phyloP scores from a whole-genome alignment of 1,139 yeast species.

The Debaryomyces fabryi region DNA sequence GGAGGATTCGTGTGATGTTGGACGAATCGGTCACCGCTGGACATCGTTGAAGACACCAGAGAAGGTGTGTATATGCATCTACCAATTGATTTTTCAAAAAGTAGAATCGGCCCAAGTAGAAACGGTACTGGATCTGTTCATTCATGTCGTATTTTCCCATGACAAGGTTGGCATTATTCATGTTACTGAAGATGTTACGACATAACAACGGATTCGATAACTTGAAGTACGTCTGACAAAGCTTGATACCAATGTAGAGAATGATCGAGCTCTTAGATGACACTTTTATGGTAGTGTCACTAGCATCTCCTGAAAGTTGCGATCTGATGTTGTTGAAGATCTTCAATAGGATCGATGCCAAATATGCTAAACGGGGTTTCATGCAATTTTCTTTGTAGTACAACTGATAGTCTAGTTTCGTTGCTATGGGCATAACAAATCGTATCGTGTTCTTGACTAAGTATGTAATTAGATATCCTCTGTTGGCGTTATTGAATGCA shows the following conservation, averaged over 20 bases:
- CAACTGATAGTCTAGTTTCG: conserved; percentile 50
- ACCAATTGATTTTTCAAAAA: conserved; percentile 60
- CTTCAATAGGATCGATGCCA: conserved; percentile 61
- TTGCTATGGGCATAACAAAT: conserved; percentile 52
- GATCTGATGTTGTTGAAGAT: conserved; percentile 66
- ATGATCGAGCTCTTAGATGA: conserved; percentile 37
- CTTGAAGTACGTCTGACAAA: conserved; percentile 66
- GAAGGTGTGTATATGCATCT: conserved; percentile 59
- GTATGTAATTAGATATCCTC: conserved; percentile 52
- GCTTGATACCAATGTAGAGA: conserved; percentile 55
- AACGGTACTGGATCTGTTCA: conserved; percentile 68
- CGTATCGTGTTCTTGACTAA: conserved; percentile 46
- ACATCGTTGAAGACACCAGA: conserved; percentile 60
- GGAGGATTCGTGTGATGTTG: conserved; percentile 45
- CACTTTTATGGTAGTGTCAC: conserved; percentile 43
- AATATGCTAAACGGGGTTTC: conserved; percentile 52
- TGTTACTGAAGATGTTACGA: conserved; percentile 74
- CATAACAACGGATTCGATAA: conserved; percentile 69
- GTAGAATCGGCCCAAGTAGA: conserved; percentile 66
- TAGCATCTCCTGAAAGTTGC: conserved; percentile 50
- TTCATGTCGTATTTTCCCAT: conserved; percentile 49
- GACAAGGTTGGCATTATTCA: conserved; percentile 59
- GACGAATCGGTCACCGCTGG: conserved; percentile 29
- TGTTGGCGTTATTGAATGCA: conserved; percentile 57
- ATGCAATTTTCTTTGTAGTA: conserved; percentile 43